These are phyloP conservation scores for Microbotryum saponariae DNA, from an alignment of 1,284 basidiomycete genomes.

Conservation along the genomic window DNA sequence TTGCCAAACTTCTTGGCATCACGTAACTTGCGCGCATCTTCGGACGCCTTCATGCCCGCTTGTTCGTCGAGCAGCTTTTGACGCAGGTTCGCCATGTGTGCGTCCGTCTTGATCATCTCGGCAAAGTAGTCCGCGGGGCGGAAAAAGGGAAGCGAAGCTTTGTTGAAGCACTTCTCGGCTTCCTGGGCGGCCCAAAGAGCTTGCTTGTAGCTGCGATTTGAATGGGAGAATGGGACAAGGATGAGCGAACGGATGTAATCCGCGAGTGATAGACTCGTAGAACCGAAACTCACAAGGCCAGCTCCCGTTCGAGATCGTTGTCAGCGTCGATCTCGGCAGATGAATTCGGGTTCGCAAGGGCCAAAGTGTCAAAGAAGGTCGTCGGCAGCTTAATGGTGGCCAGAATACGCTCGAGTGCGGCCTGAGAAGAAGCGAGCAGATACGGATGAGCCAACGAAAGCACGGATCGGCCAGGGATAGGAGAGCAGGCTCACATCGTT, in stretches of 20 bases:
- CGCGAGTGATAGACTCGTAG: not conserved
- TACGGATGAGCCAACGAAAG: not conserved
- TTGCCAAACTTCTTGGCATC: constrained; percentile 98
- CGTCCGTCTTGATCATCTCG: constrained; percentile 97
- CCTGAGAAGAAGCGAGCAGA: constrained; percentile 44
- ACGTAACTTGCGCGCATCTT: constrained; percentile 83
- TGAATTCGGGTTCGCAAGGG: constrained; percentile 61
- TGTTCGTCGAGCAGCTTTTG: constrained; percentile 82
- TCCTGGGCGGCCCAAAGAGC: constrained; percentile 71
- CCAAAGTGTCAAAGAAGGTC: constrained; percentile 79
- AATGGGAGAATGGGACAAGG: not conserved
- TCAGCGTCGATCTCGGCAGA: constrained; percentile 60
- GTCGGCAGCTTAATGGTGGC: constrained; percentile 69
- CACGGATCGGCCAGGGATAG: constrained; percentile 2
- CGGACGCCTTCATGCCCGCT: constrained; percentile 80
- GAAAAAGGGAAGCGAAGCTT: constrained; percentile 73
- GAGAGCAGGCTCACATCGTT: constrained; percentile 54
- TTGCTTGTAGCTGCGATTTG: constrained; percentile 74
- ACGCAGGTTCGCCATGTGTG: constrained; percentile 96
- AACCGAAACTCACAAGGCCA: constrained; percentile 66
- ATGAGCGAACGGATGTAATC: not conserved
- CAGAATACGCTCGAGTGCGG: constrained; percentile 70
- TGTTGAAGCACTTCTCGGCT: constrained; percentile 64
- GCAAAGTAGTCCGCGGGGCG: constrained; percentile 96
- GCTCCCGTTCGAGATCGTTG: constrained; percentile 86